Conservation (phyloP, 495 filamentous ascomycete species). For the Platismatia glauca region DNA sequence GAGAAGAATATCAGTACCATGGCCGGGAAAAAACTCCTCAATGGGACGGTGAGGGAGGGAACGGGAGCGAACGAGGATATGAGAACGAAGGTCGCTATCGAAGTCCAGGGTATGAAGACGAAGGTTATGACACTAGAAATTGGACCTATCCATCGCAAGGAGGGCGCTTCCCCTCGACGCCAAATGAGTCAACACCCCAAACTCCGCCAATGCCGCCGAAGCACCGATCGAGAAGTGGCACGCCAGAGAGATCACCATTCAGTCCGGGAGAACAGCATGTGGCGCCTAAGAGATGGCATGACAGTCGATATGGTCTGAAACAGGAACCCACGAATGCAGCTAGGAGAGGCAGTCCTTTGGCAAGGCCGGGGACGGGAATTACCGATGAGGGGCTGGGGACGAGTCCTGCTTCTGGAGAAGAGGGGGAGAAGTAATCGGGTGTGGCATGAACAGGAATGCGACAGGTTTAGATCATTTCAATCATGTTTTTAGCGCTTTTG, state of each 20-base stretch:
- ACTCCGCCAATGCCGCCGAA: conserved; percentile 13
- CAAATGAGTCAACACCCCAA: conserved; percentile 11
- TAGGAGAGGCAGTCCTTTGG: conserved; percentile 23
- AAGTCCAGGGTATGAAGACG: conserved; percentile 16
- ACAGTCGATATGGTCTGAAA: conserved; percentile 3
- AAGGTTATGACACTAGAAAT: conserved; percentile 18
- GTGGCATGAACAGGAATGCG: not conserved
- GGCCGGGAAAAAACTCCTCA: conserved; percentile 13
- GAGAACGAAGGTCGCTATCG: not conserved
- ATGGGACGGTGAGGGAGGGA: not conserved
- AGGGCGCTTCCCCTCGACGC: not conserved
- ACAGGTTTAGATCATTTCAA: not conserved
- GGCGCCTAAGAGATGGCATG: conserved; percentile 8
- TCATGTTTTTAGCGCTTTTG: conserved; percentile 1
- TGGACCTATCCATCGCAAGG: conserved; percentile 6
- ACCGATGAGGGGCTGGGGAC: conserved; percentile 27
- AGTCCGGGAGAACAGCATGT: conserved; percentile 1
- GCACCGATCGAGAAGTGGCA: conserved; percentile 31
- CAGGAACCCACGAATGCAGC: not conserved
- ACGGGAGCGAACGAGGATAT: conserved; percentile 5
- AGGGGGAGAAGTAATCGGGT: not conserved
- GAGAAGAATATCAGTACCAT: conserved; percentile 51
- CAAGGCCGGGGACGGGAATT: conserved; percentile 16
- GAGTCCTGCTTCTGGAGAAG: conserved; percentile 14
- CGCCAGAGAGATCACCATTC: conserved; percentile 25